Conservation (phyloP, 768 basidiomycete species). For the Suillus weaverae region DNA sequence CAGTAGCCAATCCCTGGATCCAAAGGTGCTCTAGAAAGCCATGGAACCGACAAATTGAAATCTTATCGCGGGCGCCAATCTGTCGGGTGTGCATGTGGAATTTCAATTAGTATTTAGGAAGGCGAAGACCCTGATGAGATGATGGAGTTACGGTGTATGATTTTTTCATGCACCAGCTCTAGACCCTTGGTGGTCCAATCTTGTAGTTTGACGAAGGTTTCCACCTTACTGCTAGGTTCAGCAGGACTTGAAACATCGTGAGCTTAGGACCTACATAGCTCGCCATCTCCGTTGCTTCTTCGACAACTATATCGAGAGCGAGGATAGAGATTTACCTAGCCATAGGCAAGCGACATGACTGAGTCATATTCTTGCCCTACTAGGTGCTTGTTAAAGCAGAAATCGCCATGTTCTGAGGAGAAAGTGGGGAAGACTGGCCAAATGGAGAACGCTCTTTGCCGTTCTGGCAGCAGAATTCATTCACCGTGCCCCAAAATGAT, state of each 20-base stretch:
- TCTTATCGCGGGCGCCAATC: slow-evolving; percentile 1
- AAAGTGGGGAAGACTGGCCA: not conserved
- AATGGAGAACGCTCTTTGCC: slow-evolving; percentile 11
- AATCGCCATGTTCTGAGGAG: slow-evolving; percentile 59
- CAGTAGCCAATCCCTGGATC: not conserved
- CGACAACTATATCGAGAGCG: slow-evolving; percentile 44
- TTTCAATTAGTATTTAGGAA: not conserved
- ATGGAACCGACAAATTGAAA: not conserved
- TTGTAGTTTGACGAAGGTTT: slow-evolving; percentile 62
- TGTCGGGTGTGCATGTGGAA: not conserved
- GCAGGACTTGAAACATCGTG: slow-evolving; percentile 44
- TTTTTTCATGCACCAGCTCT: slow-evolving; percentile 41
- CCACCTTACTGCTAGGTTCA: slow-evolving; percentile 39
- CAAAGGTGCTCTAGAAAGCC: not conserved
- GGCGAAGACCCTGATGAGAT: not conserved
- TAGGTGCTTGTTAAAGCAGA: slow-evolving; percentile 70
- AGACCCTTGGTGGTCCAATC: slow-evolving; percentile 39
- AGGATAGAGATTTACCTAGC: slow-evolving; percentile 2
- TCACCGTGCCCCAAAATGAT: slow-evolving; percentile 60
- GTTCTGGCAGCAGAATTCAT: slow-evolving; percentile 28
- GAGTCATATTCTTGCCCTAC: slow-evolving; percentile 44
- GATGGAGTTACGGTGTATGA: not conserved
- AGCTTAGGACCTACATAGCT: slow-evolving; percentile 39
- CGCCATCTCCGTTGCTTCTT: slow-evolving; percentile 31
- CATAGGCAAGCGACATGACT: not conserved